phyloP scores from a whole-genome alignment of 2,329 filamentous ascomycete genomes.

The Lachnellula hyalina region DNA sequence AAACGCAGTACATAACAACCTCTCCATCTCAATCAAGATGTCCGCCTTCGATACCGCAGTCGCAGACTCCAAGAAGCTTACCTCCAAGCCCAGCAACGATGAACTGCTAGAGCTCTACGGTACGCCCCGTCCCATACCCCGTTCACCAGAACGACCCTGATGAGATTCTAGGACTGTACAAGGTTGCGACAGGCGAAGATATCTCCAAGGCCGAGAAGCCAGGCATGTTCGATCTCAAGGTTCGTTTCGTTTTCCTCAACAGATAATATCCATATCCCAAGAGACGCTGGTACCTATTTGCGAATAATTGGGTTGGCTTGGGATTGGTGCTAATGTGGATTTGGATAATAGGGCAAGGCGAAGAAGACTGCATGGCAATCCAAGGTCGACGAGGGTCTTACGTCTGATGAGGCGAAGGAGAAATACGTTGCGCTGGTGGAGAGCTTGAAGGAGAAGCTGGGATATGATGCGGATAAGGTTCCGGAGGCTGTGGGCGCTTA shows the following conservation, averaged over 20 bases:
- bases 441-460: conserved; percentile 63
- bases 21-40: conserved; percentile 12
- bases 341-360: conserved; percentile 55
- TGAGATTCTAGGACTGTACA: conserved; percentile 47
- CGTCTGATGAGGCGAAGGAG: conserved; percentile 62
- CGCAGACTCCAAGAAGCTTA: conserved; percentile 62
- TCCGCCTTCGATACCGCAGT: conserved; percentile 50
- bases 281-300: neutral
- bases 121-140: conserved; percentile 5
- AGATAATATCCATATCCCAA: neutral
- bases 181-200: conserved; percentile 53
- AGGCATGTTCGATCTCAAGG: conserved; percentile 65
- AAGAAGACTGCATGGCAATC: conserved; percentile 77
- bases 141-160: neutral
- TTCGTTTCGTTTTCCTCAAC: conserved; percentile 32
- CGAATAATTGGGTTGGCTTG: neutral
- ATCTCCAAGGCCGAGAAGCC: conserved; percentile 50
- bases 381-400: conserved; percentile 57
- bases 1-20: neutral
- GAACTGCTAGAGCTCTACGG: conserved; percentile 49
- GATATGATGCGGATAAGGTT: conserved; percentile 59
- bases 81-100: conserved; percentile 56
- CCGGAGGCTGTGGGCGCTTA: conserved; percentile 48
- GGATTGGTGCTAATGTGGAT: neutral
- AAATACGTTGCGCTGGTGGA: conserved; percentile 71